phyloP scores from a whole-genome alignment of 495 filamentous ascomycete species.

The Haplographium delicatum region DNA sequence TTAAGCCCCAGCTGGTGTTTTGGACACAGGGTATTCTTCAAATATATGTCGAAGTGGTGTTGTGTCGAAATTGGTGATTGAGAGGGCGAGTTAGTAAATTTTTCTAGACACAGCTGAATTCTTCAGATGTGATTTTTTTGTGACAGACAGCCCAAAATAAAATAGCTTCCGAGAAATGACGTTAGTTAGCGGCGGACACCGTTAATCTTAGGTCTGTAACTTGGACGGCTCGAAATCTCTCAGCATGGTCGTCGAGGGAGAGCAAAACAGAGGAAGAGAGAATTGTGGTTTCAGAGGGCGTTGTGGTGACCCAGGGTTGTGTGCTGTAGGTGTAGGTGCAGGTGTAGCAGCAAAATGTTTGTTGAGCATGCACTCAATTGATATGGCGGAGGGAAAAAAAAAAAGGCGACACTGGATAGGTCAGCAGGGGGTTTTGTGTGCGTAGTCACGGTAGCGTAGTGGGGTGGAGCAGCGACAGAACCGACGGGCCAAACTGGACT shows the following conservation, averaged over 20 bases:
- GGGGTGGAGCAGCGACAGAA: not conserved
- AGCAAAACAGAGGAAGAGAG: slow-evolving; percentile 1
- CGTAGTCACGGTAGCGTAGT: not conserved
- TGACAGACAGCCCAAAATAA: not conserved
- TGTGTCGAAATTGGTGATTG: not conserved
- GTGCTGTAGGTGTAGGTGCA: too few relatives aligned
- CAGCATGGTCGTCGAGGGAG: slow-evolving; percentile 23
- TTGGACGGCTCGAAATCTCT: slow-evolving; percentile 25
- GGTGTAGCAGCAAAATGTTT: too few relatives aligned
- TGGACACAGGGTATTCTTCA: not conserved
- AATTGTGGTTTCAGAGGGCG: too few relatives aligned
- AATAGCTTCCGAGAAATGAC: slow-evolving; percentile 7
- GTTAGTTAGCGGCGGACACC: not conserved
- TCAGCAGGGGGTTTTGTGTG: too few relatives aligned
- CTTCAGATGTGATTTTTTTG: slow-evolving; percentile 2
- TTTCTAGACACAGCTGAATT: not conserved
- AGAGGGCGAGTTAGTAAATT: not conserved
- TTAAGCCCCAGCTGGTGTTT: slow-evolving; percentile 8
- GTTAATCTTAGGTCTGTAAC: slow-evolving; percentile 15
- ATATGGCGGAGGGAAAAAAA: not conserved
- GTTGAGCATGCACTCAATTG: too few relatives aligned
- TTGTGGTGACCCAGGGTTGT: too few relatives aligned
- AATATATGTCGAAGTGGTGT: not conserved
- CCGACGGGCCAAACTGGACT: too few relatives aligned
- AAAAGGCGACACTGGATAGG: not conserved